Evolutionary conservation across 805 yeast species (phyloP).

Genomic region (Cyberlindnera suaveolens): DNA sequence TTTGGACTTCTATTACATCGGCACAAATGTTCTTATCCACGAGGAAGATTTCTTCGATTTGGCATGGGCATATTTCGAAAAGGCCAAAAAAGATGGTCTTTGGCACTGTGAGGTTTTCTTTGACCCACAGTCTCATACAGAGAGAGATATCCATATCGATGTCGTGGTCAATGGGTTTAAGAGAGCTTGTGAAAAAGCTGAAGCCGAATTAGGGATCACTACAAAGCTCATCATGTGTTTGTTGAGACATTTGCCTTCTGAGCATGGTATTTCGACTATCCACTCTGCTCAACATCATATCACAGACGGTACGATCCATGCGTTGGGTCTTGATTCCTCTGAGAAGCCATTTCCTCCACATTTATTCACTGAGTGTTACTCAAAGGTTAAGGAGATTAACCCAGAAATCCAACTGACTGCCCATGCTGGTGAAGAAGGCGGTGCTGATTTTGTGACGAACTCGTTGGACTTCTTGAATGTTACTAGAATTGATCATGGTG

Average conservation of each 20-base stretch:
- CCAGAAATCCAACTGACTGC: slow-evolving; percentile 65
- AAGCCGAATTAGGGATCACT: slow-evolving; percentile 51
- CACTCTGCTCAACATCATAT: slow-evolving; percentile 45
- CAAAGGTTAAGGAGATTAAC: slow-evolving; percentile 37
- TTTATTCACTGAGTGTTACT: slow-evolving; percentile 59
- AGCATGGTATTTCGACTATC: slow-evolving; percentile 52
- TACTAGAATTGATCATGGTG: slow-evolving; percentile 77
- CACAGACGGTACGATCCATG: slow-evolving; percentile 56
- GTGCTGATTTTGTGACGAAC: slow-evolving; percentile 55
- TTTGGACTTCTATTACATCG: slow-evolving; percentile 71
- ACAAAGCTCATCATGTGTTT: slow-evolving; percentile 77
- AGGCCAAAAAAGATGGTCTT: slow-evolving; percentile 53
- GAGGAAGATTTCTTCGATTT: slow-evolving; percentile 73
- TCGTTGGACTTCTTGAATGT: slow-evolving; percentile 56
- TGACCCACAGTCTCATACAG: slow-evolving; percentile 81
- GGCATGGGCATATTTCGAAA: slow-evolving; percentile 66
- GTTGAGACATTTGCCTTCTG: slow-evolving; percentile 66
- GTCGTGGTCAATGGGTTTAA: slow-evolving; percentile 59
- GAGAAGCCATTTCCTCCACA: slow-evolving; percentile 77
- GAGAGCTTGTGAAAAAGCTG: slow-evolving; percentile 62
- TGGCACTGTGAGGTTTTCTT: slow-evolving; percentile 72
- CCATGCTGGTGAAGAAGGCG: slow-evolving; percentile 90
- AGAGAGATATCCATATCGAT: slow-evolving; percentile 55
- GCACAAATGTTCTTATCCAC: slow-evolving; percentile 64
- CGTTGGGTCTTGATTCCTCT: slow-evolving; percentile 77